A percentile compares a stretch with the other conserved stretches of the same genome.
Evolutionary conservation across 805 yeast genomes (phyloP).

Genomic region (Cyberlindnera lachancei): DNA sequence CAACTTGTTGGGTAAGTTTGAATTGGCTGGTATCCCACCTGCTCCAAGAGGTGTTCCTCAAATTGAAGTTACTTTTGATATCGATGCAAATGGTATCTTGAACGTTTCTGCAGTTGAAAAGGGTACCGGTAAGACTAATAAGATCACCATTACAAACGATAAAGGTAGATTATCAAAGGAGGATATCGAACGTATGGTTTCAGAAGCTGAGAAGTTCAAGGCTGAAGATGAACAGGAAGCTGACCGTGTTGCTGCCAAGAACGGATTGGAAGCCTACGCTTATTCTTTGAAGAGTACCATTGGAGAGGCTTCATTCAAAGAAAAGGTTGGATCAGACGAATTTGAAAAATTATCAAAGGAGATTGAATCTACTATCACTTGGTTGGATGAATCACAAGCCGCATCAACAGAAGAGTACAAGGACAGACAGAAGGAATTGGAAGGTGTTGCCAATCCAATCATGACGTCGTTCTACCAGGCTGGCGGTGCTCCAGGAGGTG

Average conservation of each 20-base stretch:
- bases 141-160: slow-evolving; percentile 97
- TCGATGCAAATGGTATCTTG: slow-evolving; percentile 96
- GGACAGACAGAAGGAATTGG: slow-evolving; percentile 95
- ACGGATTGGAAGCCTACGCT: slow-evolving; percentile 92
- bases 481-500: slow-evolving; percentile 77
- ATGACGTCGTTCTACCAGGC: slow-evolving; percentile 94
- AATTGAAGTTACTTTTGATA: slow-evolving; percentile 94
- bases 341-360: slow-evolving; percentile 72
- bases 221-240: slow-evolving; percentile 96
- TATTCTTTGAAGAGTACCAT: slow-evolving; percentile 85
- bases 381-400: slow-evolving; percentile 91
- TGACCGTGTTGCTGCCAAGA: slow-evolving; percentile 87
- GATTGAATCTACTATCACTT: slow-evolving; percentile 74
- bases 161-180: slow-evolving; percentile 98
- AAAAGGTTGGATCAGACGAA: slow-evolving; percentile 70
- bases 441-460: slow-evolving; percentile 93
- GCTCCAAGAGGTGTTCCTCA: slow-evolving; percentile 99
- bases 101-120: slow-evolving; percentile 96
- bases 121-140: slow-evolving; percentile 96
- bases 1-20: slow-evolving; percentile 96
- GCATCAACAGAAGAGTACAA: slow-evolving; percentile 89
- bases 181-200: slow-evolving; percentile 95
- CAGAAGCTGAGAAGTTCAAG: slow-evolving; percentile 96
- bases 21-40: slow-evolving; percentile 94
- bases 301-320: slow-evolving; percentile 64